Evolutionary conservation across 2,329 filamentous ascomycete species (phyloP), one percentile per base, ranked within the genome.

Genomic region (Calonectria fujianensis): DNA sequence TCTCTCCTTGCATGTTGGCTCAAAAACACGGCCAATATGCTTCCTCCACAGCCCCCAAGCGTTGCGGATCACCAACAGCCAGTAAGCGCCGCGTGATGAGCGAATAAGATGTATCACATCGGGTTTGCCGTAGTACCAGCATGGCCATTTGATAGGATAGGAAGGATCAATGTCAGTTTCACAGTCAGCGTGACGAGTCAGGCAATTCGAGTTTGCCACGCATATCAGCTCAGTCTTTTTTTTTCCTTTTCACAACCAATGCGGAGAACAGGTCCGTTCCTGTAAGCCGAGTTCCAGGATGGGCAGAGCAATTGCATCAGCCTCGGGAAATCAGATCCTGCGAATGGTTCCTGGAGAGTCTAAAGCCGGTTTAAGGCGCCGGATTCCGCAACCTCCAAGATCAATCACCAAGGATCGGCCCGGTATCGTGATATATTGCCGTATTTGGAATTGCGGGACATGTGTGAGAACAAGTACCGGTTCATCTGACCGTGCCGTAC

Each of bases 131-230:
- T 61, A 61, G 32, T n/a, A 61, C 57, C 57, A 61, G 29, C 57
- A 14, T 37, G 32, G n/a, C n/a, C 57, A 39, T 39, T 61, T 61
- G 57, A 61, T 61, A 61, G 57, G 57, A 18, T 24, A 61, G 35
- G 57, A 39, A 61, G 57, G n/a, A 24, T 39, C n/a, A 9, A 61
- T 37, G 29, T 24, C 35, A 27, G n/a, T n/a, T 37, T 61, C 35
- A 37, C 54, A 39, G 57, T 39, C 57, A 61, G 57, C 32, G 57
- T 61, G 57, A 61, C 57, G 57, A 61, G 32, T 61, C 57, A 61
- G 35, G 20, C n/a, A 61, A 27, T 10, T 29, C 32, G 14, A 3
- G n/a, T 39, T 61, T 35, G 57, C 57, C 57, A 61, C 57, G n/a
- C 32, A 39, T 16, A 39, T 61, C 57, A 61, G 57, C 32, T 61